A percentile compares a stretch with the other conserved stretches of the same genome.
Evolutionary conservation across 1,284 basidiomycete genomes (phyloP).

Genomic region (Trichosporon inkin): DNA sequence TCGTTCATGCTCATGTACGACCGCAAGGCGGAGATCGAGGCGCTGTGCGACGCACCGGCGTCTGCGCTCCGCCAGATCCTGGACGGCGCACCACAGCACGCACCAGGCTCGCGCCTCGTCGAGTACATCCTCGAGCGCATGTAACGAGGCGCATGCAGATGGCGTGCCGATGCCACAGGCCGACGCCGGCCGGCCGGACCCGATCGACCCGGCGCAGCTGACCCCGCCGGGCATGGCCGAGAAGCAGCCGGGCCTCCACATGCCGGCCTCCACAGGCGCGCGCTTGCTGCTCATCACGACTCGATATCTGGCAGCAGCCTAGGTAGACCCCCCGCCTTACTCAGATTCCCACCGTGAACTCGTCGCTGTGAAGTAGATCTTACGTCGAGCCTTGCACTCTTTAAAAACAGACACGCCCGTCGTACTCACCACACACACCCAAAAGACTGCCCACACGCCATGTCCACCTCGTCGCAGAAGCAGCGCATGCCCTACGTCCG

Average conservation of each 20-base stretch:
- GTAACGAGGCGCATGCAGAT: not conserved
- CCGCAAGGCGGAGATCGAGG: conserved; percentile 84
- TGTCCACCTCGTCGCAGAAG: not conserved
- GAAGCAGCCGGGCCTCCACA: too few species aligned
- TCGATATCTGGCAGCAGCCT: too few species aligned
- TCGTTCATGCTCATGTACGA: conserved; percentile 68
- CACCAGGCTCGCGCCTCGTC: conserved; percentile 14
- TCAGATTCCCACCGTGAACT: too few species aligned
- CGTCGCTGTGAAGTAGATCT: too few species aligned
- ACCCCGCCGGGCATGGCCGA: too few species aligned
- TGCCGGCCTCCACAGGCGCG: too few species aligned
- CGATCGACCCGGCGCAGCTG: too few species aligned
- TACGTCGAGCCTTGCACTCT: too few species aligned
- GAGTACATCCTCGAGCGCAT: conserved; percentile 22
- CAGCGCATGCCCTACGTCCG: conserved; percentile 28
- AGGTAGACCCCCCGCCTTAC: too few species aligned
- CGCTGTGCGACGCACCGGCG: conserved; percentile 51
- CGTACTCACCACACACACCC: not conserved
- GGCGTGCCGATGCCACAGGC: not conserved
- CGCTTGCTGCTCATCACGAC: too few species aligned
- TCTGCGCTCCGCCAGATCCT: not conserved
- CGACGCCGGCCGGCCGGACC: too few species aligned
- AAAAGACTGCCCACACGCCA: not conserved
- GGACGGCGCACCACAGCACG: not conserved
- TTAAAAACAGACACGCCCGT: not conserved